Conservation (phyloP, 495 filamentous ascomycete species). For the Lasiosphaeria ovina region DNA sequence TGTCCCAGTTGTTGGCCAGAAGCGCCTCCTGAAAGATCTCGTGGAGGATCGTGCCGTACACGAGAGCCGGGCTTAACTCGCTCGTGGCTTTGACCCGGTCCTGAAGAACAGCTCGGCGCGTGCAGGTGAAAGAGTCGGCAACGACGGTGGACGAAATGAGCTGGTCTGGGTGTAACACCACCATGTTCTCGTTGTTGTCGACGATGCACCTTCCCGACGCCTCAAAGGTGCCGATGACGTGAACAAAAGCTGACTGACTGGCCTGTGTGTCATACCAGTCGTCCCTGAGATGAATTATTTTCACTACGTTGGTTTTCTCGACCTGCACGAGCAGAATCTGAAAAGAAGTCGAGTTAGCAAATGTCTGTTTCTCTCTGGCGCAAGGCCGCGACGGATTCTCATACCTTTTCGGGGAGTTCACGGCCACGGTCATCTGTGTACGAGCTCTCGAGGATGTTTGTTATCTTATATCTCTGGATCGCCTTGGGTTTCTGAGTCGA, state of each 20-base stretch:
- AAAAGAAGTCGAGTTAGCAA: conserved; percentile 1
- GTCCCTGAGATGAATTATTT: conserved; percentile 73
- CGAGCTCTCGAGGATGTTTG: conserved; percentile 62
- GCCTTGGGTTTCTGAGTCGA: conserved; percentile 57
- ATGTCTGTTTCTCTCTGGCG: background rate
- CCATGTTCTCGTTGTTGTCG: conserved; percentile 74
- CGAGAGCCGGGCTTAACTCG: conserved; percentile 69
- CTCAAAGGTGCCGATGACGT: conserved; percentile 80
- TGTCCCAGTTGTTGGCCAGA: conserved; percentile 78
- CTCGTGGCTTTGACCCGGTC: conserved; percentile 87
- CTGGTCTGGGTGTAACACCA: conserved; percentile 94
- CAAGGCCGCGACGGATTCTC: conserved; percentile 10
- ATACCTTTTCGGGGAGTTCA: conserved; percentile 68
- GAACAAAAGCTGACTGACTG: conserved; percentile 69
- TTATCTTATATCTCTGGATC: conserved; percentile 81
- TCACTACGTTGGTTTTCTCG: conserved; percentile 63
- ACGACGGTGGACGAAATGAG: conserved; percentile 91
- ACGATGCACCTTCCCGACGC: conserved; percentile 63
- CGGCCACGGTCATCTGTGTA: conserved; percentile 63
- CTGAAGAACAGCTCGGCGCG: conserved; percentile 84
- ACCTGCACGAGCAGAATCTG: conserved; percentile 75
- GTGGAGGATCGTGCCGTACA: conserved; percentile 90
- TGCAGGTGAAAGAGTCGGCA: conserved; percentile 87
- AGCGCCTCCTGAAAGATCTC: conserved; percentile 91
- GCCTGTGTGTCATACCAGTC: conserved; percentile 81